Evolutionary conservation across 257 asterid genomes (phyloP).

Genomic region (Scutellaria barbata): DNA sequence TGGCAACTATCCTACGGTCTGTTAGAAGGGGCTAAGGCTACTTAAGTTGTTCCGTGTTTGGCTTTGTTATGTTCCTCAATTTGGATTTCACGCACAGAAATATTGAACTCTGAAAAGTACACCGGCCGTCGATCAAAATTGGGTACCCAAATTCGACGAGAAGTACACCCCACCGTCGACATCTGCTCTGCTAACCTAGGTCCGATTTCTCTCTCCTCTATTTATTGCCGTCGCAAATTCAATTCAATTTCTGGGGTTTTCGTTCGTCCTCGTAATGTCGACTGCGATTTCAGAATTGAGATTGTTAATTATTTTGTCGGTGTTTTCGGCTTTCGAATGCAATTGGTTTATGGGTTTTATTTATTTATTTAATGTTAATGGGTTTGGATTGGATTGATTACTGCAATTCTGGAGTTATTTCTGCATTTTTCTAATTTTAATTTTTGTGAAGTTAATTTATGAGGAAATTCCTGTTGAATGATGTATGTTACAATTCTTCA

Average conservation of each 20-base stretch:
- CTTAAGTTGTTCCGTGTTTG: constrained; percentile 42
- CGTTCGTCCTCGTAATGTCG: constrained; percentile 33
- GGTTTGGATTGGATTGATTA: constrained; percentile 38
- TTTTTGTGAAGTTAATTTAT: constrained; percentile 8
- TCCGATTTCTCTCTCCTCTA: constrained; percentile 38
- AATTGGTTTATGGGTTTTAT: constrained; percentile 27
- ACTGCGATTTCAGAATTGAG: constrained; percentile 33
- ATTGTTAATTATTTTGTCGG: neutral
- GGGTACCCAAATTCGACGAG: constrained; percentile 24
- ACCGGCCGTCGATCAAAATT: constrained; percentile 43
- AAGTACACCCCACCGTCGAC: constrained; percentile 26
- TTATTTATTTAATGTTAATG: neutral
- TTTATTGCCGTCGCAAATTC: constrained; percentile 28
- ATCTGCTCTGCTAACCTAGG: constrained; percentile 51
- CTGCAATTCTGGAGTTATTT: neutral
- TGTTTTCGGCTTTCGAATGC: constrained; percentile 22
- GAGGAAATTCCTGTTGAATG: neutral
- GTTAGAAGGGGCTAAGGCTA: constrained; percentile 31
- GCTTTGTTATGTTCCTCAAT: constrained; percentile 33
- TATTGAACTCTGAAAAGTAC: constrained; percentile 31
- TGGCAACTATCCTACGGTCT: neutral
- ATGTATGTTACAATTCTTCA: neutral
- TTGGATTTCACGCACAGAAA: constrained; percentile 33
- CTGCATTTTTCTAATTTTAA: constrained; percentile 5
- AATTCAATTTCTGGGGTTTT: constrained; percentile 35